phyloP scores from a whole-genome alignment of 139 green algal species.

The Dunaliella sp. region DNA sequence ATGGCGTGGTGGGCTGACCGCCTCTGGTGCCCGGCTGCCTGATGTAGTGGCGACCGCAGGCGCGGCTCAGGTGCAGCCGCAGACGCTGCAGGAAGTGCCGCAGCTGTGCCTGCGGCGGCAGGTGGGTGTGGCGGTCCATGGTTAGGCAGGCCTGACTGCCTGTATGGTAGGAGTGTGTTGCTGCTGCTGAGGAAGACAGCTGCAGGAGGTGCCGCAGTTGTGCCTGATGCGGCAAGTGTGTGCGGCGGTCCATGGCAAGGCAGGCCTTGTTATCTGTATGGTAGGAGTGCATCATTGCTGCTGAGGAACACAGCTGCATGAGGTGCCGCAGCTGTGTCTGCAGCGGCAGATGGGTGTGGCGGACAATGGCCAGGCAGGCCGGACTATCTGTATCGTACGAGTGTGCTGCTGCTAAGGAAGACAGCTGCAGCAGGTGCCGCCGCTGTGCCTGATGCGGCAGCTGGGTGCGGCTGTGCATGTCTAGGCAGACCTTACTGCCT shows the following conservation, averaged over 20 bases:
- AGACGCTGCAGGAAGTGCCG: conserved; percentile 8
- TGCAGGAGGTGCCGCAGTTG: conserved; percentile 16
- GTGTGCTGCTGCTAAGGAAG: conserved; percentile 15
- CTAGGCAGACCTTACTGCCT: too few relatives aligned
- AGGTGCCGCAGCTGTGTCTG: conserved; percentile 20
- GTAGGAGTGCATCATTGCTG: conserved; percentile 15
- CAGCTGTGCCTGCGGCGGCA: neutral
- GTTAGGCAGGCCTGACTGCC: too few relatives aligned
- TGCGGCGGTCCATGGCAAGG: conserved; percentile 10
- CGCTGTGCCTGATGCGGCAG: conserved; percentile 20
- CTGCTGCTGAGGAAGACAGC: conserved; percentile 5
- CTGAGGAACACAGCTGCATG: conserved; percentile 3
- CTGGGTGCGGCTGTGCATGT: conserved; percentile 7
- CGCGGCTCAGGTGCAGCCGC: neutral
- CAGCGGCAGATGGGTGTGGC: conserved; percentile 9
- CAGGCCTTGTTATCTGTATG: neutral
- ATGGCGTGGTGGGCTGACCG: neutral
- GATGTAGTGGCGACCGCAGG: neutral
- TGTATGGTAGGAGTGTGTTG: conserved; percentile 12
- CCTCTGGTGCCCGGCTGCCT: neutral
- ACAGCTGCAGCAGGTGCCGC: conserved; percentile 1
- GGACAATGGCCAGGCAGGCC: too few relatives aligned
- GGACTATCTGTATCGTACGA: neutral
- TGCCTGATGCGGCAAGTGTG: conserved; percentile 13
- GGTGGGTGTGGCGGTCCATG: conserved; percentile 11